Percentiles rank a stretch among this genome's conserved stretches.
Evolutionary conservation across 108 stramenopile species (phyloP).

Genomic region (Skeletonema menzelii): DNA sequence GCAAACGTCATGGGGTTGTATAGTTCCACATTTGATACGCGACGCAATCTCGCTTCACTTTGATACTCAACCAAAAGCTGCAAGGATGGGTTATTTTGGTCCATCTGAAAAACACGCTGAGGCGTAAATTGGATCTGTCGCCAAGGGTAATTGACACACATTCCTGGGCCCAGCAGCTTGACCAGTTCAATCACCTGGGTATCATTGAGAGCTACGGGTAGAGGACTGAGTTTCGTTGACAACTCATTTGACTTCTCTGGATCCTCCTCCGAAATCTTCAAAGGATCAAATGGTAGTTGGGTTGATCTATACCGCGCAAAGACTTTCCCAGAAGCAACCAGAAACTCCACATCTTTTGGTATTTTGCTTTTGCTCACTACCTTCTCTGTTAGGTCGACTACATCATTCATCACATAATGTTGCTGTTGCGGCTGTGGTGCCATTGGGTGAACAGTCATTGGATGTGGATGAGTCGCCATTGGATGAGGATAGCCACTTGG

Average conservation of each 20-base stretch:
- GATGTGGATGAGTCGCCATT: neutral
- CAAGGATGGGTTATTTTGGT: neutral
- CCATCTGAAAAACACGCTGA: slow-evolving; percentile 5
- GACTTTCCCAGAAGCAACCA: slow-evolving; percentile 38
- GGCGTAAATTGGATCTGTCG: slow-evolving; percentile 28
- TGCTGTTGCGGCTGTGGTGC: neutral
- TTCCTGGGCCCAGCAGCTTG: slow-evolving; percentile 36
- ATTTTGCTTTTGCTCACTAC: slow-evolving; percentile 9
- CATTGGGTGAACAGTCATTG: neutral
- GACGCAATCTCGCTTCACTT: slow-evolving; percentile 1
- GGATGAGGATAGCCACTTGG: neutral
- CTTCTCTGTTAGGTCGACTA: neutral
- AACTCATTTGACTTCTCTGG: neutral
- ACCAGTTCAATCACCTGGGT: slow-evolving; percentile 28
- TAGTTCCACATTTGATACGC: slow-evolving; percentile 9
- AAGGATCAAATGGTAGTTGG: slow-evolving; percentile 31
- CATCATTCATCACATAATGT: neutral
- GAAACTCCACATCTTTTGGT: slow-evolving; percentile 32
- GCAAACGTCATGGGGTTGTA: slow-evolving; percentile 27
- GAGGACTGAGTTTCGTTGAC: slow-evolving; percentile 1
- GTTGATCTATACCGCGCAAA: slow-evolving; percentile 42
- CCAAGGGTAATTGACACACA: slow-evolving; percentile 43
- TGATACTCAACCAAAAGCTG: slow-evolving; percentile 13
- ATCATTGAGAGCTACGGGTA: slow-evolving; percentile 26
- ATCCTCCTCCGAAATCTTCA: slow-evolving; percentile 3